Evolutionary conservation across 1,139 yeast genomes (phyloP), one percentile per base, ranked within the genome.

Genomic region (Yamadazyma sp.): DNA sequence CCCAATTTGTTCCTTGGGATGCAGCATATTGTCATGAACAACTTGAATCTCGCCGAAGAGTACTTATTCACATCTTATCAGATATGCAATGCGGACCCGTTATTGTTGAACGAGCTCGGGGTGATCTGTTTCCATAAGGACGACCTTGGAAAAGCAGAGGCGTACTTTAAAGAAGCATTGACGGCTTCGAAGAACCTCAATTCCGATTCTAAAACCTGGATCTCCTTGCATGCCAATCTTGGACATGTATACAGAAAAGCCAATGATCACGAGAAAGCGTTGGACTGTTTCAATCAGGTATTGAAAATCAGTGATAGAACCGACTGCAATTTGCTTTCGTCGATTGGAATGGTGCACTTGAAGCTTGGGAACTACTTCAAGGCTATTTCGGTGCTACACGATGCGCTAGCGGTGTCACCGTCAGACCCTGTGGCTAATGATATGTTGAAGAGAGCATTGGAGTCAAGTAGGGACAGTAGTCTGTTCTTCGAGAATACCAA

Each of bases 1-100:
- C 98, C 98, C 2, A 82, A 86, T 51, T 65, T 94, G 42, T 92
- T 87, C 53, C 70, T 94, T 35, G 99, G 98, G 2, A 94, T 92
- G 96, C 97, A 94, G 62, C 94, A 92, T 60, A 66, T 89, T 46
- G 90, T 87, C 46, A 84, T 92, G 80, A 84, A 83, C 56, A 90
- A 90, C 51, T 66, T 86, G 37, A 76, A 82, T 11, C 67, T 92
- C 39, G 90, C 97, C 0, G 92, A 87, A 50, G 97, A 92, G 55
- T 92, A 90, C 54, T 71, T 94, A 24, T 66, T 74, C 41, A 78
- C 92, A 9, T 79, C 97, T 1, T 82, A 80, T 52, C 80, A 80
- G 27, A 78, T 89, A 3, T 90, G 96, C 59, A 80, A 84, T 20
- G 68, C 79, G 2, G 98, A 94, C 59, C 98, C 98, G 1, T 63